Percentiles rank a stretch among this genome's conserved stretches.
Conservation (phyloP, 805 yeast genomes). For the Hanseniaspora meyeri region DNA sequence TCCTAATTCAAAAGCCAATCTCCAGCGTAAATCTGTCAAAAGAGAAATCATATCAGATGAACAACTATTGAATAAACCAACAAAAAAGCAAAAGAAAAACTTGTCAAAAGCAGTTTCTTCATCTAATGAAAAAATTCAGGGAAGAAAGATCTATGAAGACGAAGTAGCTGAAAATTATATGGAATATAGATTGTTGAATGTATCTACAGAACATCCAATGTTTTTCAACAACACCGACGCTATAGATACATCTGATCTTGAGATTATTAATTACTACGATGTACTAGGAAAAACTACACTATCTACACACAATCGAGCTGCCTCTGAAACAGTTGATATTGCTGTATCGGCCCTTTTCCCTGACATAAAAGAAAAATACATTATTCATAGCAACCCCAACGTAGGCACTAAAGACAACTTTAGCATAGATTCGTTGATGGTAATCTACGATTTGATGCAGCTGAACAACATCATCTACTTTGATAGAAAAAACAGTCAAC, state of each 20-base stretch:
- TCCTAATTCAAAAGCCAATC: not conserved
- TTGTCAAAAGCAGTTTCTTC: not conserved
- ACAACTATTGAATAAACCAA: not conserved
- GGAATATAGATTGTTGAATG: not conserved
- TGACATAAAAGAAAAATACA: not conserved
- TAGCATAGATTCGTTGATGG: constrained; percentile 5
- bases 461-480: not conserved
- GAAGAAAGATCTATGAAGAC: not conserved
- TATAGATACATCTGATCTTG: not conserved
- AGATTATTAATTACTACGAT: not conserved
- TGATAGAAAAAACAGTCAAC: not conserved
- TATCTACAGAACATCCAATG: not conserved
- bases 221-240: not conserved
- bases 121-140: not conserved
- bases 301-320: not conserved
- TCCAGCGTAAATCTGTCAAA: not conserved
- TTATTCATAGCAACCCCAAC: not conserved
- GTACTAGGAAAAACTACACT: not conserved
- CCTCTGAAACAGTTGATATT: not conserved
- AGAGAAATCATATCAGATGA: not conserved
- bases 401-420: not conserved
- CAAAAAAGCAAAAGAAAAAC: not conserved
- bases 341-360: not conserved
- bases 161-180: not conserved
- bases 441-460: constrained; percentile 8